A percentile compares a stretch with the other conserved stretches of the same genome.
These are phyloP conservation scores for Parasitella parasitica DNA, from an alignment of 371 early-diverging fungal genomes.

Conservation along the genomic window DNA sequence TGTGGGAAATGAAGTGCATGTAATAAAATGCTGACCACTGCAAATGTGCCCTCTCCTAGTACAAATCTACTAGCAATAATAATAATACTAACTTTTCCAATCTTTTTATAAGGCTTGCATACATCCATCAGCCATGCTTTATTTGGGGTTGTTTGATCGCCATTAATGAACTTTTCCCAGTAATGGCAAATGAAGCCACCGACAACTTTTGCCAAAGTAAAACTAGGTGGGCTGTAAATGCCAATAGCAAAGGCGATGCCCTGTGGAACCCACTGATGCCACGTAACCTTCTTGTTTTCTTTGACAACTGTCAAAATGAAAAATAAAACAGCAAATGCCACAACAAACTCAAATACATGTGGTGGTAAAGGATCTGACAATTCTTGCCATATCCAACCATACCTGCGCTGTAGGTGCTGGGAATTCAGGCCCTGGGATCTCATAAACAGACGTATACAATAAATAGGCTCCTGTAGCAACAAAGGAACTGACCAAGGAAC, in stretches of 20 bases:
- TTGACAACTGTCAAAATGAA: conserved; percentile 51
- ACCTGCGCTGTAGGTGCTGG: conserved; percentile 75
- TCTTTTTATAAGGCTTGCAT: conserved; percentile 15
- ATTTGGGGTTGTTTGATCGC: neutral
- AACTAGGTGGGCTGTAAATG: conserved; percentile 79
- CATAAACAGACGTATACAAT: conserved; percentile 69
- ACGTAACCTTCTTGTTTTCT: conserved; percentile 22
- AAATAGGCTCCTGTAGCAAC: conserved; percentile 59
- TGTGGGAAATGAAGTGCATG: conserved; percentile 39
- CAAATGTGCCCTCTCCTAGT: conserved; percentile 76
- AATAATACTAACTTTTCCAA: conserved; percentile 59
- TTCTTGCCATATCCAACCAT: conserved; percentile 77
- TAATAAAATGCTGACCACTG: conserved; percentile 51
- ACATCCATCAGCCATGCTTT: neutral
- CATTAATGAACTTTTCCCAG: conserved; percentile 49
- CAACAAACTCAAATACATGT: conserved; percentile 56
- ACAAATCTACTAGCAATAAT: conserved; percentile 78
- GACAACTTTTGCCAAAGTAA: conserved; percentile 69
- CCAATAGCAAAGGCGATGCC: conserved; percentile 84
- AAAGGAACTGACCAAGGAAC: conserved; percentile 50
- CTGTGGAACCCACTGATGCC: conserved; percentile 56
- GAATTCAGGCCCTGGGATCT: conserved; percentile 70
- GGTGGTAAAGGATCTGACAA: conserved; percentile 74
- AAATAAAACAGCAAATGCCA: conserved; percentile 59
- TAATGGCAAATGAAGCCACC: conserved; percentile 57